These are phyloP conservation scores for Pinus taeda DNA, from an alignment of 75 land plant genomes.

Conservation along the genomic window DNA sequence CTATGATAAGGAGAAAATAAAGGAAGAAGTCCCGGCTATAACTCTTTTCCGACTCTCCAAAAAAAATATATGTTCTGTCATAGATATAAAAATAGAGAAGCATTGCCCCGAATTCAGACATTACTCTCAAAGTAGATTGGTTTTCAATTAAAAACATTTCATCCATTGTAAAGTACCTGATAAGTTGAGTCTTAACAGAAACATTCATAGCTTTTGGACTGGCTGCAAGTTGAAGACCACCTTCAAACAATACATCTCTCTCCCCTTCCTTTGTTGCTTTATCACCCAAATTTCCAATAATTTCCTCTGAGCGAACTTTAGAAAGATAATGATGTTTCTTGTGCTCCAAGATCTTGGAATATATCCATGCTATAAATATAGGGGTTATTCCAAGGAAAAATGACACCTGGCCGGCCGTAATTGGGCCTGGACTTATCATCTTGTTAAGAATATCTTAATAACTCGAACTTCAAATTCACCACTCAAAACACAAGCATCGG, in stretches of 20 bases:
- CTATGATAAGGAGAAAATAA: constrained; percentile 81
- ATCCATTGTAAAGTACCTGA: constrained; percentile 80
- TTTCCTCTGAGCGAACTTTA: constrained; percentile 83
- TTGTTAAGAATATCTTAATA: no score
- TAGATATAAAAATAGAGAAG: constrained; percentile 75
- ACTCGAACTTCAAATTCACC: no score
- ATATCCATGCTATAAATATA: constrained; percentile 72
- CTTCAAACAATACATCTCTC: constrained; percentile 65
- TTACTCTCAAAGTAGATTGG: constrained; percentile 65
- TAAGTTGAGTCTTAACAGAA: no score
- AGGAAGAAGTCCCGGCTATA: constrained; percentile 93
- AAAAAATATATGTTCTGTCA: constrained; percentile 83
- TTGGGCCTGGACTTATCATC: no score
- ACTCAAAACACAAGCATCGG: no score
- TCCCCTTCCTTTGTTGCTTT: constrained; percentile 60
- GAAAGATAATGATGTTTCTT: constrained; percentile 34
- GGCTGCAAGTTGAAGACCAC: constrained; percentile 55
- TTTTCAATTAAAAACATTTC: constrained; percentile 80
- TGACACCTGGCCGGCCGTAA: constrained; percentile 15
- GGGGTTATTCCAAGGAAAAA: constrained; percentile 75
- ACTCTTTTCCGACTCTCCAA: constrained; percentile 74
- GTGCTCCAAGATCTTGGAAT: constrained; percentile 65
- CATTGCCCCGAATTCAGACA: constrained; percentile 81
- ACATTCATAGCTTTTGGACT: constrained; percentile 38
- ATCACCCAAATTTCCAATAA: constrained; percentile 52